A percentile compares a stretch with the other conserved stretches of the same genome.
Conservation (phyloP, 345 rosid genomes). For the Aquilaria yunnanensis region DNA sequence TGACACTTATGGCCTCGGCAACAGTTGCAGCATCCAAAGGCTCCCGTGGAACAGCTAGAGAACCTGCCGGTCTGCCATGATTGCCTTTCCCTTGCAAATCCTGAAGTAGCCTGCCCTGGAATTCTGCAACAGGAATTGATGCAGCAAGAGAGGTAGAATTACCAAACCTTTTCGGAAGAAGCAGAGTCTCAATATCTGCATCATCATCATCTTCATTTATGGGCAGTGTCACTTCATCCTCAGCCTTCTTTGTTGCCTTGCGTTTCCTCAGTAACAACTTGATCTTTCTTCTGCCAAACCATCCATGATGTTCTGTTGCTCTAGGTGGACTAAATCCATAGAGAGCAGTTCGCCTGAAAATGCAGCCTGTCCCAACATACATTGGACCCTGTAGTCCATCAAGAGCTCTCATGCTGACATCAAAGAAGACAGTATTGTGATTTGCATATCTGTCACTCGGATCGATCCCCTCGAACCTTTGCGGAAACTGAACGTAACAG, state of each 20-base stretch:
- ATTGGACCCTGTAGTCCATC: conserved; percentile 64
- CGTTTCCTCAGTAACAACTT: conserved; percentile 48
- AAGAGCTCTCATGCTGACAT: conserved; percentile 61
- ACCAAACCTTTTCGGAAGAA: conserved; percentile 61
- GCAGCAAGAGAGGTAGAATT: conserved; percentile 57
- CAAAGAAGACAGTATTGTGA: conserved; percentile 61
- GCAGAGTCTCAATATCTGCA: conserved; percentile 61
- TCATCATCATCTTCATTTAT: conserved; percentile 48
- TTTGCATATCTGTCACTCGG: conserved; percentile 57
- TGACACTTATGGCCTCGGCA: conserved; percentile 70
- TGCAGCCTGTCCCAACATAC: conserved; percentile 63
- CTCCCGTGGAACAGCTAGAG: conserved; percentile 74
- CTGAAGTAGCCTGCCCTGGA: conserved; percentile 66
- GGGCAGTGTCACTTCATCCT: conserved; percentile 43
- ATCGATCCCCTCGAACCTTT: conserved; percentile 62
- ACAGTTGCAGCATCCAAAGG: conserved; percentile 84
- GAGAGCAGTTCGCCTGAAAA: conserved; percentile 58
- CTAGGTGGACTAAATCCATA: conserved; percentile 74
- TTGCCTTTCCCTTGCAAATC: conserved; percentile 55
- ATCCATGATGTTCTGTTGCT: conserved; percentile 66
- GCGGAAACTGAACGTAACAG: conserved; percentile 61
- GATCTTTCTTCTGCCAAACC: conserved; percentile 60
- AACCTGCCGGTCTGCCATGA: conserved; percentile 66
- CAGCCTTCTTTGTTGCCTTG: conserved; percentile 39
- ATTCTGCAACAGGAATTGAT: conserved; percentile 73